These are phyloP conservation scores for Solanum corneliomulleri DNA, from an alignment of 257 asterid genomes.

Conservation along the genomic window DNA sequence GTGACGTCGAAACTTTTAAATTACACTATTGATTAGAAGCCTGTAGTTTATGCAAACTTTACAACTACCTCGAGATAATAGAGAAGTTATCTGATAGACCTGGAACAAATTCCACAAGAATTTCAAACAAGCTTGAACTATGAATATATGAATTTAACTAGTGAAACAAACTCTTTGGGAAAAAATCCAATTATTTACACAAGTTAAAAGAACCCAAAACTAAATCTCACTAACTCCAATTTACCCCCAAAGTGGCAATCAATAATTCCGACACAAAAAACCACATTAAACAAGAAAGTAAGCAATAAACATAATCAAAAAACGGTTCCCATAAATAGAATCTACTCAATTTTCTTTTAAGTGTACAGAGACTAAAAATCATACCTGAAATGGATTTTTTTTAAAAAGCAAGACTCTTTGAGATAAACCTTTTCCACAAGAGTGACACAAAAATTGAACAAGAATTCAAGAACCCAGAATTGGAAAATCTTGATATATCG, in stretches of 20 bases:
- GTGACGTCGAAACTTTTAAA: background rate
- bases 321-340: background rate
- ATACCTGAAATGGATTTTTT: background rate
- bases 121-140: background rate
- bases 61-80: background rate
- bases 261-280: background rate
- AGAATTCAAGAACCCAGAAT: background rate
- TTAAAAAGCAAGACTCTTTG: background rate
- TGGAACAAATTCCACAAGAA: background rate
- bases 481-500: background rate
- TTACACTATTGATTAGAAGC: background rate
- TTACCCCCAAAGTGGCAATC: background rate
- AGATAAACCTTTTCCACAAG: background rate
- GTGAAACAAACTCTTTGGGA: background rate
- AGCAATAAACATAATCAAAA: background rate
- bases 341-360: background rate
- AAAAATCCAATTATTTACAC: background rate
- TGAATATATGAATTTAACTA: background rate
- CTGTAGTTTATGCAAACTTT: background rate
- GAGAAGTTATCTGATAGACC: background rate
- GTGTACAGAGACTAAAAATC: background rate
- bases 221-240: background rate
- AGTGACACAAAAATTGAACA: background rate
- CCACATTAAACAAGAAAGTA: background rate
- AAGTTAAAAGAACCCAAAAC: background rate